A percentile compares a stretch with the other conserved stretches of the same genome.
Evolutionary conservation across 768 basidiomycete species (phyloP).

Genomic region (Leccinum aurantiacum): DNA sequence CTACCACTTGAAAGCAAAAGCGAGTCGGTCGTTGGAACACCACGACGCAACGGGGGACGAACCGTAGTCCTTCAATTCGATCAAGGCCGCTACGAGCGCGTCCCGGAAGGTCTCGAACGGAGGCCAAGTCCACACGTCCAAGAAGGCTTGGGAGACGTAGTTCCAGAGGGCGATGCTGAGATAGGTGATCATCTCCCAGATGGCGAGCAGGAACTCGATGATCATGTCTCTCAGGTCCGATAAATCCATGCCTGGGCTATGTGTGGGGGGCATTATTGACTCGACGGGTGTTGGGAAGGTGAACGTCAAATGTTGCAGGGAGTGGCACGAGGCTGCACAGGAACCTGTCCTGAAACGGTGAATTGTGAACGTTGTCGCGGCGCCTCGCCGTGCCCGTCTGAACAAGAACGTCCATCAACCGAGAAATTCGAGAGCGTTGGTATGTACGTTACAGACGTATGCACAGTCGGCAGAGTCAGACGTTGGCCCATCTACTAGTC

Average conservation of each 20-base stretch:
- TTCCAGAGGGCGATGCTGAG: constrained; percentile 7
- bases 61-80: constrained; percentile 16
- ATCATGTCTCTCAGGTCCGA: constrained; percentile 16
- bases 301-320: not conserved
- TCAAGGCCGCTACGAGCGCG: constrained; percentile 12
- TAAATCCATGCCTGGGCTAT: constrained; percentile 20
- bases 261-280: constrained; percentile 16
- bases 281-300: not conserved
- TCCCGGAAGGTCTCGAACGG: constrained; percentile 25
- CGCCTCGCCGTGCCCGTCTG: not conserved
- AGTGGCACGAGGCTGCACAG: not conserved
- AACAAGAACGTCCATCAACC: not conserved
- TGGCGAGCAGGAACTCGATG: constrained; percentile 11
- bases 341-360: not conserved
- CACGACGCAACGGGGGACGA: not conserved
- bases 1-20: constrained; percentile 3
- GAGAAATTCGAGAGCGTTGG: not conserved
- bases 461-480: not conserved
- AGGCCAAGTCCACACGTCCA: constrained; percentile 20
- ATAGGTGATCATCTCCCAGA: constrained; percentile 10
- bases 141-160: constrained; percentile 5
- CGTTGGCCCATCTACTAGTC: not conserved
- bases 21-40: not conserved
- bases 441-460: not conserved
- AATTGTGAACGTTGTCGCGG: not conserved